phyloP scores from a whole-genome alignment of 2,329 filamentous ascomycete species.

The Mariannaea elegans region DNA sequence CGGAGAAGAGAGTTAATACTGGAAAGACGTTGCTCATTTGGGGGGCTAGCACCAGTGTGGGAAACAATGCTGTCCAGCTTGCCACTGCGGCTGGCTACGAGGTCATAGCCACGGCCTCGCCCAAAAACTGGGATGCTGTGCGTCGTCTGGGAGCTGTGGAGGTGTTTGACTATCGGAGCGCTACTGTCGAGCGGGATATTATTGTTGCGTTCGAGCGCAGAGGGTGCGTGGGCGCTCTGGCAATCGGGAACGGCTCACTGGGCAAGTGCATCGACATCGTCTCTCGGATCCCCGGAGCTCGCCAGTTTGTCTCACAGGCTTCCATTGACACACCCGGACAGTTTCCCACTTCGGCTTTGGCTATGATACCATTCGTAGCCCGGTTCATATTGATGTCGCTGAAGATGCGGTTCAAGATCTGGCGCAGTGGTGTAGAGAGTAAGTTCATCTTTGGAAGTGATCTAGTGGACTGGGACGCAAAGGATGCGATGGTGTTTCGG shows the following conservation, averaged over 20 bases:
- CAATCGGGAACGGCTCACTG: conserved; percentile 13
- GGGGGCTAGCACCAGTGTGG: conserved; percentile 58
- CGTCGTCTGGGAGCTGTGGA: conserved; percentile 51
- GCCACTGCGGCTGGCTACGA: conserved; percentile 51
- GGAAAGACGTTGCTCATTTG: conserved; percentile 41
- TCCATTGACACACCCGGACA: conserved; percentile 4
- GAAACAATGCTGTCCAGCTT: conserved; percentile 56
- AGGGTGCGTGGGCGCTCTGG: conserved; percentile 20
- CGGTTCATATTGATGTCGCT: background rate
- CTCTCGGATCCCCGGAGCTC: background rate
- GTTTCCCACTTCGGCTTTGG: background rate
- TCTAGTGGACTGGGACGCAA: conserved; percentile 8
- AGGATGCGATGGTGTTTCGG: conserved; percentile 12
- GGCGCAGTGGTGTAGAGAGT: conserved; percentile 3
- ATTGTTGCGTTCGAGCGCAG: background rate
- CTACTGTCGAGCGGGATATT: conserved; percentile 22
- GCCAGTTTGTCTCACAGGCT: conserved; percentile 10
- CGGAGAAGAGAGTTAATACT: background rate
- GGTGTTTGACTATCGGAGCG: conserved; percentile 52
- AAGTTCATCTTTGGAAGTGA: conserved; percentile 16
- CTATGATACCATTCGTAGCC: background rate
- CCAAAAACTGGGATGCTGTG: conserved; percentile 51
- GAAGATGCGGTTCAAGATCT: conserved; percentile 6
- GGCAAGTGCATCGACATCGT: conserved; percentile 10
- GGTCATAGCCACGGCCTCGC: conserved; percentile 52